Conservation (phyloP, 2,329 filamentous ascomycete genomes). For the Falciphora oryzae region DNA sequence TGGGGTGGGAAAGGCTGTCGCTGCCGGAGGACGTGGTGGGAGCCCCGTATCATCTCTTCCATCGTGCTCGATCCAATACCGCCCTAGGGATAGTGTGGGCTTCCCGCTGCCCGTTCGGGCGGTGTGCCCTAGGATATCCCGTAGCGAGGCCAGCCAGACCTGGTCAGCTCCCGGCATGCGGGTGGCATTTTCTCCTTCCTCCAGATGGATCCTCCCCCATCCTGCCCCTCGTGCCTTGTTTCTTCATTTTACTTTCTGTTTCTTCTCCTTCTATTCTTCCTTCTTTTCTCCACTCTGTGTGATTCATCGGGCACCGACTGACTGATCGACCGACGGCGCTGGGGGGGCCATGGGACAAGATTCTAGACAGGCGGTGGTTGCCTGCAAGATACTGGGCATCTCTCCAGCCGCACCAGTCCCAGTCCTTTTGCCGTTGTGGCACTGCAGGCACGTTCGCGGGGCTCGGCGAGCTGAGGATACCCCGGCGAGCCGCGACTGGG, state of each 20-base stretch:
- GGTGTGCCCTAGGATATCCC: no score
- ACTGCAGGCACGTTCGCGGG: not conserved
- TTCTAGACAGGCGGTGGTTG: not conserved
- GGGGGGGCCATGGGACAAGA: no score
- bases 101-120: not conserved
- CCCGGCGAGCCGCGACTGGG: not conserved
- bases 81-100: not conserved
- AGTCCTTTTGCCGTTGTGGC: no score
- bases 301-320: no score
- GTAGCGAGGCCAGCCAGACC: not conserved
- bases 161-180: not conserved
- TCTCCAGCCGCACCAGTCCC: not conserved
- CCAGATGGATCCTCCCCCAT: not conserved
- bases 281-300: not conserved
- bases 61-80: not conserved
- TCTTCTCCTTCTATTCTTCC: not conserved
- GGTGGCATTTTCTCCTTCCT: not conserved
- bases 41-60: not conserved
- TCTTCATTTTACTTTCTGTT: not conserved
- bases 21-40: not conserved
- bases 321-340: no score
- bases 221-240: not conserved
- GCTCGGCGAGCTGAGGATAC: not conserved
- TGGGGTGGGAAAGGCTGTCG: not conserved
- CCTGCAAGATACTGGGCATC: not conserved